These are phyloP conservation scores for Capsicum baccatum DNA, from an alignment of 257 asterid genomes.

Conservation along the genomic window DNA sequence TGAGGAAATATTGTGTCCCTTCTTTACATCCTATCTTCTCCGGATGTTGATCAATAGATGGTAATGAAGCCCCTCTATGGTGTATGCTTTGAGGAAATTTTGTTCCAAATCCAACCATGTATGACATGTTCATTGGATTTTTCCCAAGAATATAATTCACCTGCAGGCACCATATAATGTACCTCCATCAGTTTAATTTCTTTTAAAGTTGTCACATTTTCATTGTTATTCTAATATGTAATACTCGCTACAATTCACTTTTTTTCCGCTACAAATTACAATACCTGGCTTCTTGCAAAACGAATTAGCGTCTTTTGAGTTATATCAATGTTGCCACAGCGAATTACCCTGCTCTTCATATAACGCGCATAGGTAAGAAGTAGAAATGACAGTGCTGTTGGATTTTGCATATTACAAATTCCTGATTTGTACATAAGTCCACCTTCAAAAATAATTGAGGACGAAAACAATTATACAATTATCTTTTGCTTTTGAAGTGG, in stretches of 20 bases:
- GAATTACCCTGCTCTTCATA: slow-evolving; percentile 63
- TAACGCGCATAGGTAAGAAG: slow-evolving; percentile 79
- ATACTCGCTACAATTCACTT: no score
- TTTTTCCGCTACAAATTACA: no score
- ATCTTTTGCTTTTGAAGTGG: slow-evolving; percentile 52
- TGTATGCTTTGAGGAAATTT: slow-evolving; percentile 54
- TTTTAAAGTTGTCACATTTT: neutral
- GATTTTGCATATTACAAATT: slow-evolving; percentile 73
- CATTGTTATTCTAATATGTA: neutral
- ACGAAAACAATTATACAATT: neutral
- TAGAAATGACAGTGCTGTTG: slow-evolving; percentile 69
- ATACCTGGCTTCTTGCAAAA: slow-evolving; percentile 67
- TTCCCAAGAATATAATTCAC: slow-evolving; percentile 62
- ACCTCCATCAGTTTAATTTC: neutral
- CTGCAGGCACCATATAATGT: slow-evolving; percentile 23
- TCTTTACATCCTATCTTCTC: slow-evolving; percentile 56
- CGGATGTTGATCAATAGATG: slow-evolving; percentile 45
- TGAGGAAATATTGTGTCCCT: slow-evolving; percentile 49
- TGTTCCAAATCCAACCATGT: slow-evolving; percentile 59
- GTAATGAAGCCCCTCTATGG: slow-evolving; percentile 59
- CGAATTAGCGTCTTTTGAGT: slow-evolving; percentile 46
- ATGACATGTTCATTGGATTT: slow-evolving; percentile 56
- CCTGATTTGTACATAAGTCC: slow-evolving; percentile 73
- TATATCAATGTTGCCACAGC: slow-evolving; percentile 54
- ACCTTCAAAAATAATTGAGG: slow-evolving; percentile 39